Conservation (phyloP, 2,329 filamentous ascomycete species). For the Parastagonospora avenae region DNA sequence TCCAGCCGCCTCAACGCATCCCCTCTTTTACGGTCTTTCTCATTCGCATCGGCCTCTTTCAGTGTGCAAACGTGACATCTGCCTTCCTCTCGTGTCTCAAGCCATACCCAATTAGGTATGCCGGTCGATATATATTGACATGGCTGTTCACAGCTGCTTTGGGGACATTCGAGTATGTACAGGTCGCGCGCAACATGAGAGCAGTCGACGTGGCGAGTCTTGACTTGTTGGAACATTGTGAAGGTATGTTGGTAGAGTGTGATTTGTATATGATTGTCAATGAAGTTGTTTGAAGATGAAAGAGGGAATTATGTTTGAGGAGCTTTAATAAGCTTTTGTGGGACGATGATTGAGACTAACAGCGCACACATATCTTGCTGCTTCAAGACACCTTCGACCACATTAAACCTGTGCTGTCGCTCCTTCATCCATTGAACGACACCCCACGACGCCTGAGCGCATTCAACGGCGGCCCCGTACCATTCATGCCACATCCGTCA, state of each 20-base stretch:
- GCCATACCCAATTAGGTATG: neutral
- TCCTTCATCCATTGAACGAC: neutral
- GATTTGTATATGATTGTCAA: too few species aligned
- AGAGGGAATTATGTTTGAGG: too few species aligned
- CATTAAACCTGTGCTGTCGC: neutral
- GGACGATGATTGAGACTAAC: too few species aligned
- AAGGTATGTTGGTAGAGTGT: too few species aligned
- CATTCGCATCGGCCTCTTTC: neutral
- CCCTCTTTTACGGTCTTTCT: neutral
- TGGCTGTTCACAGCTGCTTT: neutral
- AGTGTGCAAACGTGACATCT: neutral
- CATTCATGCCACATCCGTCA: conserved; percentile 29
- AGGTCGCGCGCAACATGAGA: neutral
- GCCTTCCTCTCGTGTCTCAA: neutral
- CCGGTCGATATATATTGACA: neutral
- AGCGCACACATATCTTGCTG: too few species aligned
- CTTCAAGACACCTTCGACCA: too few species aligned
- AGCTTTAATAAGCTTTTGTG: too few species aligned
- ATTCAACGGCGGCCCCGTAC: conserved; percentile 4
- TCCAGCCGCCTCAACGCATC: too few species aligned
- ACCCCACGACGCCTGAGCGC: neutral
- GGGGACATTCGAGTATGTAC: neutral
- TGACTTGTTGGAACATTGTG: neutral
- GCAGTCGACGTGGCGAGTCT: neutral
- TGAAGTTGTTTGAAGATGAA: neutral